A percentile compares a stretch with the other conserved stretches of the same genome.
phyloP scores from a whole-genome alignment of 73 alveolate species.

The Tetrahymena borealis region DNA sequence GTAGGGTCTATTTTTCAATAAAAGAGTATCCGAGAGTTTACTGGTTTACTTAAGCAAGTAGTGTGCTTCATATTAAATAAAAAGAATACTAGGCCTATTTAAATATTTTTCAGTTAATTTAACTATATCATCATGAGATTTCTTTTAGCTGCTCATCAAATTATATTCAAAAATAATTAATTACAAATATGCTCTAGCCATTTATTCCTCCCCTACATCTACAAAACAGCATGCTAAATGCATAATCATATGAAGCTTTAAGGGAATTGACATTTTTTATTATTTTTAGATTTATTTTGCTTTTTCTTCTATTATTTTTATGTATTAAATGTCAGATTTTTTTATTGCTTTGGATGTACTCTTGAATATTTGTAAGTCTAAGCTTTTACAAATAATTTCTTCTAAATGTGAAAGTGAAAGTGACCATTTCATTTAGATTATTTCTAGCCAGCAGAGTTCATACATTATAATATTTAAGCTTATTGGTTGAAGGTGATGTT shows the following conservation, averaged over 20 bases:
- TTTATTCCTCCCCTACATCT: not conserved
- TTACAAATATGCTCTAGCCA: not conserved
- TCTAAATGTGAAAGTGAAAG: not conserved
- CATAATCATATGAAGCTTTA: not conserved
- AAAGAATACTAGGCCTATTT: not conserved
- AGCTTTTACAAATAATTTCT: not conserved
- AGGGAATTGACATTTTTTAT: not conserved
- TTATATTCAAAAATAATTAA: not conserved
- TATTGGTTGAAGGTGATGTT: not conserved
- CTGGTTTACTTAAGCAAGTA: not conserved
- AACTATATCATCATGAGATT: not conserved
- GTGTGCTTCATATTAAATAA: not conserved
- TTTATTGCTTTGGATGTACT: not conserved
- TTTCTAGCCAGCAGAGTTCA: not conserved
- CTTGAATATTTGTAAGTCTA: not conserved
- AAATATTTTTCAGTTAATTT: not conserved
- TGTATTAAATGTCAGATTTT: not conserved
- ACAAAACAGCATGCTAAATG: not conserved
- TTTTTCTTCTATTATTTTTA: not conserved
- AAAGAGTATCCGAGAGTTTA: not conserved
- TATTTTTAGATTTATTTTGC: not conserved
- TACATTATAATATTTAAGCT: not conserved
- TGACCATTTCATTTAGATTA: not conserved
- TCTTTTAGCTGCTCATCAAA: not conserved
- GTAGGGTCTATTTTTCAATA: not conserved